Evolutionary conservation across 2,329 filamentous ascomycete species (phyloP).

Genomic region (Trichoderma pleuroti): DNA sequence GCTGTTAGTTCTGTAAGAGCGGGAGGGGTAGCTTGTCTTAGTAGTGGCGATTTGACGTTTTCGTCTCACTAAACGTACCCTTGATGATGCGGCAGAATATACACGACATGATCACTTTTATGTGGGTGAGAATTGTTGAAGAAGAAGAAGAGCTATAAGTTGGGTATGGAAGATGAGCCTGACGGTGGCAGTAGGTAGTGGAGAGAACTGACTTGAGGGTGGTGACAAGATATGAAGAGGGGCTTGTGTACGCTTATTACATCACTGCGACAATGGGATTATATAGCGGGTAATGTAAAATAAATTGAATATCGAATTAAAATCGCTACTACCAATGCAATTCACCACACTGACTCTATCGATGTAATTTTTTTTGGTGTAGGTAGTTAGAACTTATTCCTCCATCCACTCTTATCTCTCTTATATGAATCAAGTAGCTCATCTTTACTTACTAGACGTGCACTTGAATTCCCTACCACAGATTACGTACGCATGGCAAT

Average conservation of each 20-base stretch:
- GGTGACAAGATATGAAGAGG: conserved; percentile 3
- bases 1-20: background rate
- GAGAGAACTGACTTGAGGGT: background rate
- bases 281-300: background rate
- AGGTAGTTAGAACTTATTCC: no score
- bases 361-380: background rate
- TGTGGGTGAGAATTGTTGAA: background rate
- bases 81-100: conserved; percentile 99
- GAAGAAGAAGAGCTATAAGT: background rate
- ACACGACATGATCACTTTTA: conserved; percentile 46
- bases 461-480: background rate
- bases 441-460: background rate
- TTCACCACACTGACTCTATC: background rate
- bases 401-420: background rate
- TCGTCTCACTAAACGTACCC: conserved; percentile 47
- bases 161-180: background rate
- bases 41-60: background rate
- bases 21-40: background rate
- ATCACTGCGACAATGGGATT: background rate
- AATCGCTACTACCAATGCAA: background rate
- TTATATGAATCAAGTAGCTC: background rate
- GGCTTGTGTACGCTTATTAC: conserved; percentile 4
- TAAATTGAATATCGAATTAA: background rate
- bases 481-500: background rate
- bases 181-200: background rate